Evolutionary conservation across 768 basidiomycete species (phyloP), one percentile per base, ranked within the genome.

Genomic region (Hygrocybe coccinea): DNA sequence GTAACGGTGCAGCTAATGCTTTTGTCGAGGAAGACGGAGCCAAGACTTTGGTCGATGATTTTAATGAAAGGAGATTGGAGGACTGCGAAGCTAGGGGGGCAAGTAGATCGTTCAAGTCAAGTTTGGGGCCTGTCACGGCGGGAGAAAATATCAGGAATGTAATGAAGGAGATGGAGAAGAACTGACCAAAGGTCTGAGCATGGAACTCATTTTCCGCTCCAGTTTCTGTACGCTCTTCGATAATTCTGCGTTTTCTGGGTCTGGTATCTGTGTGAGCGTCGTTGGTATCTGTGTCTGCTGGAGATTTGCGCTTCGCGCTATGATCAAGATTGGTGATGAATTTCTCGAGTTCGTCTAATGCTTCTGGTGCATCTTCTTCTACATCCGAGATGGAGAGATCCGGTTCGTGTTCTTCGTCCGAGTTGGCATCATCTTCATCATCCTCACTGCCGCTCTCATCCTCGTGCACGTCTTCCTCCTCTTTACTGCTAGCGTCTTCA

Each of bases 121-220:
- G 76, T 65, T 82, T 84, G 2, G 68, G 63, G n/a, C 77, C 83
- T 86, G 56, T 19, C 44, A 53, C 35, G 29, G 29, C 29, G 8
- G 29, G 29, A 29, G 29, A 29, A 29, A n/a, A 56, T 22, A 49
- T 54, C 14, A 36, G 15, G 2, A 15, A 43, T 25, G 34, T n/a
- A 14, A 10, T 45, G 25, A 17, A 24, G 34, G 48, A 25, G 15
- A 22, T 35, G n/a, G 37, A 54, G 35, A 50, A 34, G 35, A n/a
- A 62, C 63, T 50, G 64, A 84, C 84, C 80, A 50, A 74, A 64
- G 12, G 72, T 65, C 62, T 75, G 75, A 41, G 81, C 80, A 10
- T 80, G 82, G 65, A 93, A 95, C 64, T 93, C 91, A 62, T 84
- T 85, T 66, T 94, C 93, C 29, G 78, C 79, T 5, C 89, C 91